Conservation (phyloP, 2,329 filamentous ascomycete genomes). For the Penicillium sclerotigenum region DNA sequence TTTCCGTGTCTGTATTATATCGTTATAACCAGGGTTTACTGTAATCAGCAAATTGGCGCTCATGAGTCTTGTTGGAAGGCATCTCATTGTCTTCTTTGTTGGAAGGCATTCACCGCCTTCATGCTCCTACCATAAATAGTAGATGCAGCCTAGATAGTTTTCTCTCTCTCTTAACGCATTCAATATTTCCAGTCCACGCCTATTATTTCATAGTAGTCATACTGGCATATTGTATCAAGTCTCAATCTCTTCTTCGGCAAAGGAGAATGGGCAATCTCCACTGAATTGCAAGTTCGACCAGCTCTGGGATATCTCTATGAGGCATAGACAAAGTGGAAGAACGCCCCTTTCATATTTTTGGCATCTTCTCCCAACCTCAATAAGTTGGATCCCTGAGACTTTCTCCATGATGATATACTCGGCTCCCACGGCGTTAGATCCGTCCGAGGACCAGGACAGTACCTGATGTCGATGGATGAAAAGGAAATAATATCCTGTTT, state of each 20-base stretch:
- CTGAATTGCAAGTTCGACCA: not conserved
- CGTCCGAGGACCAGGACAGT: slow-evolving; percentile 22
- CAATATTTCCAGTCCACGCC: too few species aligned
- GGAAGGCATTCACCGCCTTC: too few species aligned
- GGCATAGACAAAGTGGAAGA: not conserved
- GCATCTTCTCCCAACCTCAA: slow-evolving; percentile 32
- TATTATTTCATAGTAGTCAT: too few species aligned
- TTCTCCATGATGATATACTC: slow-evolving; percentile 45
- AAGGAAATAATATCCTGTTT: not conserved
- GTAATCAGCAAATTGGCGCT: not conserved
- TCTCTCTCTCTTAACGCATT: too few species aligned
- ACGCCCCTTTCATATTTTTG: slow-evolving; percentile 16
- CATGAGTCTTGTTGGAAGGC: too few species aligned
- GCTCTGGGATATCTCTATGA: not conserved
- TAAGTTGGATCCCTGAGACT: slow-evolving; percentile 31
- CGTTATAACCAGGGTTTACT: too few species aligned
- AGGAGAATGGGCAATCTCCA: not conserved
- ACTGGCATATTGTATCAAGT: too few species aligned
- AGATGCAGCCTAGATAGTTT: too few species aligned
- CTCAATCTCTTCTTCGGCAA: not conserved
- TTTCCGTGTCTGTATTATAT: too few species aligned
- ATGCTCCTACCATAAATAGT: too few species aligned
- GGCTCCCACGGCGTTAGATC: slow-evolving; percentile 33
- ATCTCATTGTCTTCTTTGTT: too few species aligned
- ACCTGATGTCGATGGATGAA: slow-evolving; percentile 7